Conservation (phyloP, 495 filamentous ascomycete genomes). For the Talaromyces stipitatus region DNA sequence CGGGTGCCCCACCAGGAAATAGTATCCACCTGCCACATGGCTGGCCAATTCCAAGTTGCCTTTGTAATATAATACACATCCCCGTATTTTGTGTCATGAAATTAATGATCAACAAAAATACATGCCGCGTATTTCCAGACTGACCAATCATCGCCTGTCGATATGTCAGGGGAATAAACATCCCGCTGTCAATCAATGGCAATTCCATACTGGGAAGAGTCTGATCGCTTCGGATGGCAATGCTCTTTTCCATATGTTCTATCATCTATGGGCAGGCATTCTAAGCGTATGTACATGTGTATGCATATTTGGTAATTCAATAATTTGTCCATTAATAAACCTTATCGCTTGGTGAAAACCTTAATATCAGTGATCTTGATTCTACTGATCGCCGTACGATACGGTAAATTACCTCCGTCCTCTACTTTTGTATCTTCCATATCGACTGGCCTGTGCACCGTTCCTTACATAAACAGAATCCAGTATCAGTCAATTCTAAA, state of each 20-base stretch:
- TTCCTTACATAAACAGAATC: background rate
- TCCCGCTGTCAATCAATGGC: no score
- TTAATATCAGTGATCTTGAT: background rate
- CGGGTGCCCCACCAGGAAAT: background rate
- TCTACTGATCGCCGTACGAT: background rate
- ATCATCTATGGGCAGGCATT: no score
- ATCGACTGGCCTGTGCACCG: background rate
- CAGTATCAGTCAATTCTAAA: background rate
- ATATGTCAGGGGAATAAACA: background rate
- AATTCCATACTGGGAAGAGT: no score
- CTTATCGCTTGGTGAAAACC: background rate
- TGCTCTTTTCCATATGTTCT: no score
- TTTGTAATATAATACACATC: background rate
- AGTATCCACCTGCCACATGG: background rate
- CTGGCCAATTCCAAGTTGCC: background rate
- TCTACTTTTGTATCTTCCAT: background rate
- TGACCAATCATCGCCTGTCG: background rate
- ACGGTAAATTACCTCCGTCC: background rate
- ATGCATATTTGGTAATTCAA: background rate
- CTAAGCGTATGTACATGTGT: no score
- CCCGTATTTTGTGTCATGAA: no score
- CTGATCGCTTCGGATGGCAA: no score
- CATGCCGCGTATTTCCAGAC: no score
- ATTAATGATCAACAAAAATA: no score
- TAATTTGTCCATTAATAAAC: background rate